Evolutionary conservation across 495 filamentous ascomycete genomes (phyloP), one percentile per base, ranked within the genome.

Genomic region (Terfezia boudieri): DNA sequence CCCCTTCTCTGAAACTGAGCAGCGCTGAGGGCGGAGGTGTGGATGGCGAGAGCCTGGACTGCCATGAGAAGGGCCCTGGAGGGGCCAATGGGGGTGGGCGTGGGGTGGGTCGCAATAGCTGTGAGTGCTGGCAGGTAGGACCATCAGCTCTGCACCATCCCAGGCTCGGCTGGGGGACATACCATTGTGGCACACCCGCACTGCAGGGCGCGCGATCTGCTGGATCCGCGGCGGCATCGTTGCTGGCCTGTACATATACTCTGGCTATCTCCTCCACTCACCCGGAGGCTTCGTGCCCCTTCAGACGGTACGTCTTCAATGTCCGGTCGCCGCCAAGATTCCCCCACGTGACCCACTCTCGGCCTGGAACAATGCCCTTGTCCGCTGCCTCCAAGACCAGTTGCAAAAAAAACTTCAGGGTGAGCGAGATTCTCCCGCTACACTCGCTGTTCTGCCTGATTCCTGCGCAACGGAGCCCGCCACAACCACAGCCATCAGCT

Each of bases 1-100:
- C 72, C 70, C 11, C 67, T 59, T 37, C 70, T 71, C 55, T 71
- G 65, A 60, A 71, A 73, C 51, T 71, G 64, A 55, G 62, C 60
- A 49, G 70, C 66, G 59, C 74, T 58, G 52, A 70, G 69, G 49
- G 74, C 72, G 58, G 71, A 68, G 53, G 76, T 75, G 53, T 71
- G 69, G 61, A 71, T 66, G 51, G 67, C 71, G 57, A 46, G 41
- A 2, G 41, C 4, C 8, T 68, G 71, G 60, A 49, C 57, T 23
- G 50, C 54, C 36, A 60, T 58, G 35, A 60, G 58, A n/a, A 61
- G 41, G 12, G 41, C 4, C 41, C 41, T 14, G 52, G 48, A 50
- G 38, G 56, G 36, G 50, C 49, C 56, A 50, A 20, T 58, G 49
- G 20, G 51, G 26, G 26, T 7, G 26, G 26, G 26, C 1, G 26